These are phyloP conservation scores for Phytophthora europaea DNA, from an alignment of 352 stramenopile species.

Conservation along the genomic window DNA sequence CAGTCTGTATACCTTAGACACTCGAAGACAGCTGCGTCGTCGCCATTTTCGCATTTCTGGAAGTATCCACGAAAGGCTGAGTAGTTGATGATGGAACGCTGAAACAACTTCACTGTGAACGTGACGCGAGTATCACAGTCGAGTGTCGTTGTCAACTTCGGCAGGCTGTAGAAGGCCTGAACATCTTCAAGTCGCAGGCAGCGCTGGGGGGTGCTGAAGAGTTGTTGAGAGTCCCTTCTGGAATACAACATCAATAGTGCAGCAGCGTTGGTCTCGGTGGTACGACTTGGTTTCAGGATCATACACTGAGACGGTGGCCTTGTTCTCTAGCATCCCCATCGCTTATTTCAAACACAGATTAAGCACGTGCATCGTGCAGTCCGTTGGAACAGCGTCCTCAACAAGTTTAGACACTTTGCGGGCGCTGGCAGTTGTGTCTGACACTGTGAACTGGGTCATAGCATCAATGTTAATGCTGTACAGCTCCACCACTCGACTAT, in stretches of 20 bases:
- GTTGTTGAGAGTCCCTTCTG: conserved; percentile 3
- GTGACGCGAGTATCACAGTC: conserved; percentile 24
- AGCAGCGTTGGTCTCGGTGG: neutral
- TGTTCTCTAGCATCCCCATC: conserved; percentile 7
- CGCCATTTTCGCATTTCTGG: neutral
- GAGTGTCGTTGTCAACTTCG: neutral
- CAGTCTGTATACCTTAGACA: neutral
- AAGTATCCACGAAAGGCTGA: conserved; percentile 7
- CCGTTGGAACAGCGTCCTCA: neutral
- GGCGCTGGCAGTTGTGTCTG: neutral
- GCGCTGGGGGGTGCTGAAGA: conserved; percentile 11
- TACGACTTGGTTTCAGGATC: neutral
- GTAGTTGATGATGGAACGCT: neutral
- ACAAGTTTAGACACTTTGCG: conserved; percentile 8
- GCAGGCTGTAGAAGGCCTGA: conserved; percentile 3
- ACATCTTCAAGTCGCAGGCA: neutral
- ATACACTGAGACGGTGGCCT: neutral
- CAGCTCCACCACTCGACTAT: neutral
- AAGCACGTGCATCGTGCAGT: conserved; percentile 8
- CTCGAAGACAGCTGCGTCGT: conserved; percentile 4
- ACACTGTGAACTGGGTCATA: conserved; percentile 11
- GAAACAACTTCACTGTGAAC: conserved; percentile 5
- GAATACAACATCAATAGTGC: neutral
- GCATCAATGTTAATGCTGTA: conserved; percentile 4
- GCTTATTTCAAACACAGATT: conserved; percentile 5